These are phyloP conservation scores for Cryptomeria japonica DNA, from an alignment of 75 land plant species.

Conservation along the genomic window DNA sequence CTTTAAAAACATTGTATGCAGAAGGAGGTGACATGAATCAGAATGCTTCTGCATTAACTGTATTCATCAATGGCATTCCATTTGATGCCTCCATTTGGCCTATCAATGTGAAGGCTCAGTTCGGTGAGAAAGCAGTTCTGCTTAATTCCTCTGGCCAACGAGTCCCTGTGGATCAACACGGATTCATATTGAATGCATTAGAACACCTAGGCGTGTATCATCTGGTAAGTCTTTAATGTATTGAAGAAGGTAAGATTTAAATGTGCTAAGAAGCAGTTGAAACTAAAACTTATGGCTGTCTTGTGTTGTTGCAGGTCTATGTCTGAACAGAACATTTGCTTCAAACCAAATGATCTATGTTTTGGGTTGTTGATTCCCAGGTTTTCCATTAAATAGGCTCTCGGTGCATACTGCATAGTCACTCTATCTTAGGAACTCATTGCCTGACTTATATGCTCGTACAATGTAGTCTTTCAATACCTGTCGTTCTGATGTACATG, in stretches of 20 bases:
- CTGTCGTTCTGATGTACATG: no score
- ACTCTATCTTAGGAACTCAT: no score
- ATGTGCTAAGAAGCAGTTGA: no score
- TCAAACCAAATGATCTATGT: no score
- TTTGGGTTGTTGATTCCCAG: no score
- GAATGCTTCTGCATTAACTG: slow-evolving; percentile 6
- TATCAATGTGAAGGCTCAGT: slow-evolving; percentile 49
- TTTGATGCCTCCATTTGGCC: slow-evolving; percentile 35
- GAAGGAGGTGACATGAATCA: not conserved
- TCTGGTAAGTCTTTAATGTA: slow-evolving; percentile 21
- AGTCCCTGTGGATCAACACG: slow-evolving; percentile 52
- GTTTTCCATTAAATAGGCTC: no score
- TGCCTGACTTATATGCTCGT: no score
- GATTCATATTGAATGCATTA: slow-evolving; percentile 45
- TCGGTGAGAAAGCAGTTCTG: slow-evolving; percentile 50
- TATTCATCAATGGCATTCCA: slow-evolving; percentile 54
- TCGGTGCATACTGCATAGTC: no score
- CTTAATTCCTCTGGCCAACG: slow-evolving; percentile 51
- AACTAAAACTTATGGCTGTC: no score
- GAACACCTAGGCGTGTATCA: slow-evolving; percentile 49
- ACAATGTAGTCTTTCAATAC: no score
- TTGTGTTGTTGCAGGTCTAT: no score
- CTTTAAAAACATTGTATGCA: not conserved
- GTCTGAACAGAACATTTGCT: no score
- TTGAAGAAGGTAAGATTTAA: not conserved